Evolutionary conservation across 352 stramenopile species (phyloP).

Genomic region (Phytopythium vexans): DNA sequence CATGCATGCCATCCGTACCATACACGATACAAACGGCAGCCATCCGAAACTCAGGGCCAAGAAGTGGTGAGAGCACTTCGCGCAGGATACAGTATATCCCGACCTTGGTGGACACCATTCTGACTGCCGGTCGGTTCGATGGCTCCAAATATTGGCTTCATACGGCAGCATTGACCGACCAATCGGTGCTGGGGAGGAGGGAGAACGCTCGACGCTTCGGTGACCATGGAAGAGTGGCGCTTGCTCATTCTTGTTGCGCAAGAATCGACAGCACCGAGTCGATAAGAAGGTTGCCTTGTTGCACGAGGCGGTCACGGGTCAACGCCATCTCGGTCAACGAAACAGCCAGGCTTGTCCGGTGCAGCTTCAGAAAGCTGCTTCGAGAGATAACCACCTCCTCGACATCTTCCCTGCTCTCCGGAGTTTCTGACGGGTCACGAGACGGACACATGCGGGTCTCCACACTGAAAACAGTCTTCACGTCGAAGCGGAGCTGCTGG

Average conservation of each 20-base stretch:
- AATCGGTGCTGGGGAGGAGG: too few species aligned
- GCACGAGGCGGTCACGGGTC: conserved; percentile 21
- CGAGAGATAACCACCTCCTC: conserved; percentile 28
- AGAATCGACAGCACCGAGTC: conserved; percentile 16
- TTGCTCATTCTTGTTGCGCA: conserved; percentile 1
- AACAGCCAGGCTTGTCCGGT: conserved; percentile 19
- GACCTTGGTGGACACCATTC: too few species aligned
- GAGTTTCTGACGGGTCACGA: conserved; percentile 2
- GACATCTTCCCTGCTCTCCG: conserved; percentile 15
- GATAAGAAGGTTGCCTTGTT: conserved; percentile 19
- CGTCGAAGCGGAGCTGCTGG: conserved; percentile 27
- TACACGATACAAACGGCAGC: too few species aligned
- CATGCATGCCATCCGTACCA: too few species aligned
- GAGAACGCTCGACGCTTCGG: too few species aligned
- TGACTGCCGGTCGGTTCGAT: too few species aligned
- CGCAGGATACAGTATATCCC: too few species aligned
- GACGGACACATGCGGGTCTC: conserved; percentile 15
- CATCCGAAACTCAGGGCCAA: too few species aligned
- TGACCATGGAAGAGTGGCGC: too few species aligned
- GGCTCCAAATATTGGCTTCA: too few species aligned
- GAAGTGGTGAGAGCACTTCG: too few species aligned
- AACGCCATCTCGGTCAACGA: conserved; percentile 21
- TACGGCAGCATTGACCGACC: too few species aligned
- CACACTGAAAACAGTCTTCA: conserved; percentile 23
- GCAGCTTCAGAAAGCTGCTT: conserved; percentile 32